Conservation (phyloP, 371 early-diverging fungal genomes). For the Mortierella sp. region DNA sequence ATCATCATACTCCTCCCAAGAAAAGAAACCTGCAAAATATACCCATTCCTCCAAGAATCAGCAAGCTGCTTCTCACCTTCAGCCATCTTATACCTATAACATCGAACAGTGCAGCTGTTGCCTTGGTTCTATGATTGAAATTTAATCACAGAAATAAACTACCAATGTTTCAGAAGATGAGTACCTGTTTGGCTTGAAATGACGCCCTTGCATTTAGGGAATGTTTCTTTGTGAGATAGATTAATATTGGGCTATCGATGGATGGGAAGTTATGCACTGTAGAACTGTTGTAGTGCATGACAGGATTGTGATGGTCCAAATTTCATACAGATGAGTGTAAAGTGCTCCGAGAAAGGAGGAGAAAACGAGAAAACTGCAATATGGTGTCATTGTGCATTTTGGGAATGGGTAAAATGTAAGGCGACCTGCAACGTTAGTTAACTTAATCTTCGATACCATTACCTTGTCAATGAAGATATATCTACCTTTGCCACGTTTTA, state of each 20-base stretch:
- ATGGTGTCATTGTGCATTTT: no score
- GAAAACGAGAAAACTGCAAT: no score
- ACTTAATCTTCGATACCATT: neutral
- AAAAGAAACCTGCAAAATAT: conserved; percentile 19
- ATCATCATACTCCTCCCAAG: conserved; percentile 8
- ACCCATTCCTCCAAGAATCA: conserved; percentile 20
- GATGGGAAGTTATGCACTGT: no score
- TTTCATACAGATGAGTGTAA: no score
- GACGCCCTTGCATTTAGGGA: neutral
- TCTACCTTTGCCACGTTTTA: conserved; percentile 9
- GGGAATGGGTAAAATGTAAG: no score
- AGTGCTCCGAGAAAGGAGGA: no score
- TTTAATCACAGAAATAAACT: conserved; percentile 2
- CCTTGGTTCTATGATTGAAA: conserved; percentile 47
- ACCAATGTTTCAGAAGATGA: neutral
- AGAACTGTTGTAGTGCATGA: no score
- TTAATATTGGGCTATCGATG: no score
- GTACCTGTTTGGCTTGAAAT: neutral
- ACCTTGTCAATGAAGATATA: neutral
- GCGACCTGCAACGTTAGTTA: no score
- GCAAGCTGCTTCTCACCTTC: neutral
- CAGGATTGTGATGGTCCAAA: no score
- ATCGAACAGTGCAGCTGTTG: conserved; percentile 55
- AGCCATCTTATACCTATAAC: conserved; percentile 11
- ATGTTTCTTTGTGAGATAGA: no score